Evolutionary conservation across 257 asterid species (phyloP), one percentile per base, ranked within the genome.

Genomic region (Coffea eugenioides): DNA sequence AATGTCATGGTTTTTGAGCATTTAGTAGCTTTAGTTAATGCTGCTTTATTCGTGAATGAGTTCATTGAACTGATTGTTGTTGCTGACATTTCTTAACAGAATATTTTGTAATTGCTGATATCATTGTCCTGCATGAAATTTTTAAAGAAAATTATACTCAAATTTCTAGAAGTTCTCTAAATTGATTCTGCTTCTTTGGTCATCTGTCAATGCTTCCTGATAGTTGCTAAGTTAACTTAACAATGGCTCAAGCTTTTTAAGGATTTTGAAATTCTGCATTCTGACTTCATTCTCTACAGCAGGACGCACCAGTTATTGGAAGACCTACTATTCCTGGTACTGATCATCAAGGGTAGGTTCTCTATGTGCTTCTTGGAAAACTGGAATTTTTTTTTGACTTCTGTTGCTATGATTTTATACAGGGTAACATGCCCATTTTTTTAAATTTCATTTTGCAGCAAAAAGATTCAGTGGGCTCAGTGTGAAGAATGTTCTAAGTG

Each of bases 401-500:
- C 25, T 46, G 8, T 41, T n/a, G 46, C 77, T 31, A 5, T 56
- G 76, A 69, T 20, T 69, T 79, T 74, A 49, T 59, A 69, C 69
- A 45, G 31, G 15, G 23, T 39, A 25, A 51, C 48, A 15, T 71
- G 56, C 72, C 75, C 61, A 15, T 65, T 77, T 61, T 61, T 46
- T 77, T 64, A 13, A 49, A 57, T 77, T 72, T 65, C 39, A 57
- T 34, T 75, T 76, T 71, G 80, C 84, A 95, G 99, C 73, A 86
- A 80, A 81, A 85, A 85, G 77, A 79, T 86, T 77, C 96, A 90
- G 82, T 95, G 98, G 97, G 88, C 88, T 83, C 97, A 95, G 62
- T 95, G 99, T 78, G 98, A 95, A 81, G 95, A 92, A 70, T 95
- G 99, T 85, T 90, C 83, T 71, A 93, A 95, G 91, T 93, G 98